Percentiles rank a stretch among this genome's conserved stretches.
Conservation (phyloP, 345 rosid species). For the Gossypioides kirkii region DNA sequence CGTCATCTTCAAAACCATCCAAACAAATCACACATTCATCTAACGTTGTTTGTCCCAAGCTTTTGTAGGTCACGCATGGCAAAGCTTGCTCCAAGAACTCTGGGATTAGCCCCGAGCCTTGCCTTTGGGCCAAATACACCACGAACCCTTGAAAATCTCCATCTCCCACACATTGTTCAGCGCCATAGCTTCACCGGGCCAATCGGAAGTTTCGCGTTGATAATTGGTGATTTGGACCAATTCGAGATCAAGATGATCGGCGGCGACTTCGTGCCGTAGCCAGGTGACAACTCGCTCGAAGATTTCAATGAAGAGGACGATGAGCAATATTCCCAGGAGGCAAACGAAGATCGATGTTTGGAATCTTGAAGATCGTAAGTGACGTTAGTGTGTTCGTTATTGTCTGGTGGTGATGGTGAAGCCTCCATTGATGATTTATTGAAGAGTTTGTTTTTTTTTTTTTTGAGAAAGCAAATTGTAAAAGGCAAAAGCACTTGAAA, state of each 20-base stretch:
- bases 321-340: neutral
- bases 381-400: neutral
- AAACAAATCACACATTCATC: slow-evolving; percentile 36
- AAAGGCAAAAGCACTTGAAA: neutral
- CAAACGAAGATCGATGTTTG: neutral
- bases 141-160: neutral
- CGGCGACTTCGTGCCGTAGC: neutral
- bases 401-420: neutral
- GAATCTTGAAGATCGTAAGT: neutral
- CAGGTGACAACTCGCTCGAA: neutral
- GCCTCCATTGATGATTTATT: neutral
- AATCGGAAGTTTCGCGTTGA: neutral
- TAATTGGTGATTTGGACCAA: neutral
- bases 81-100: neutral
- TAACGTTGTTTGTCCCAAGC: neutral
- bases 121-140: neutral
- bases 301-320: neutral
- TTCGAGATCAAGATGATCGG: neutral
- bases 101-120: neutral
- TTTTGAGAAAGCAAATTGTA: neutral
- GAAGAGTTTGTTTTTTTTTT: neutral
- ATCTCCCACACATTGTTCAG: neutral
- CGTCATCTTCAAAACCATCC: slow-evolving; percentile 24
- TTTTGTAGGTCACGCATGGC: slow-evolving; percentile 3
- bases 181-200: neutral